Evolutionary conservation across 495 filamentous ascomycete species (phyloP).

Genomic region (Aspergillus mulundensis): DNA sequence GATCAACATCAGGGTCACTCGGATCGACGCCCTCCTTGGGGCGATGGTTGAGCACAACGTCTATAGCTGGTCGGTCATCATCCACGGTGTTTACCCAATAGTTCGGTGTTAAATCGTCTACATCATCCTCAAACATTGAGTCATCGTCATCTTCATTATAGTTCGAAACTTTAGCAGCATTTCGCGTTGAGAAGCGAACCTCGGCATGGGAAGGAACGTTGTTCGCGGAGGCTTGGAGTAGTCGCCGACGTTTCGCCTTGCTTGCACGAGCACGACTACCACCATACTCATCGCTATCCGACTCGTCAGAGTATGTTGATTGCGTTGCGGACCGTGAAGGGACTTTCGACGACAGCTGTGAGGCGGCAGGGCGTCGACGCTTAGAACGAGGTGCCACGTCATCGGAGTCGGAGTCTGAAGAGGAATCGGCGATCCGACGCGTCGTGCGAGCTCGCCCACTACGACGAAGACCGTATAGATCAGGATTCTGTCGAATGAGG

Average conservation of each 20-base stretch:
- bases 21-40: conserved; percentile 64
- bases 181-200: conserved; percentile 86
- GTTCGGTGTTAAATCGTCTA: conserved; percentile 49
- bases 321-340: conserved; percentile 42
- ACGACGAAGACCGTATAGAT: conserved; percentile 87
- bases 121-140: conserved; percentile 69
- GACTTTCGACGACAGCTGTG: conserved; percentile 39
- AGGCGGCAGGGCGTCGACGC: conserved; percentile 37
- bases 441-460: conserved; percentile 64
- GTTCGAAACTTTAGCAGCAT: conserved; percentile 77
- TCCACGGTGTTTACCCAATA: conserved; percentile 64
- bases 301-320: conserved; percentile 41
- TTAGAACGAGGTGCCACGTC: conserved; percentile 38
- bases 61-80: conserved; percentile 75
- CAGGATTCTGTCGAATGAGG: conserved; percentile 86
- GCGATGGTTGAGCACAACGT: conserved; percentile 82
- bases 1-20: conserved; percentile 50
- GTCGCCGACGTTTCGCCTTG: conserved; percentile 69
- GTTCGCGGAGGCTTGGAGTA: conserved; percentile 54
- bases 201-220: conserved; percentile 60
- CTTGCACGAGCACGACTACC: conserved; percentile 62
- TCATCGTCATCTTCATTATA: conserved; percentile 86
- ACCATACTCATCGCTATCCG: conserved; percentile 66
- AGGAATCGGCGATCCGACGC: conserved; percentile 60
- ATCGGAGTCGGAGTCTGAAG: conserved; percentile 62